Evolutionary conservation across 257 asterid genomes (phyloP), one percentile per base, ranked within the genome.

Genomic region (Euphrasia confusa): DNA sequence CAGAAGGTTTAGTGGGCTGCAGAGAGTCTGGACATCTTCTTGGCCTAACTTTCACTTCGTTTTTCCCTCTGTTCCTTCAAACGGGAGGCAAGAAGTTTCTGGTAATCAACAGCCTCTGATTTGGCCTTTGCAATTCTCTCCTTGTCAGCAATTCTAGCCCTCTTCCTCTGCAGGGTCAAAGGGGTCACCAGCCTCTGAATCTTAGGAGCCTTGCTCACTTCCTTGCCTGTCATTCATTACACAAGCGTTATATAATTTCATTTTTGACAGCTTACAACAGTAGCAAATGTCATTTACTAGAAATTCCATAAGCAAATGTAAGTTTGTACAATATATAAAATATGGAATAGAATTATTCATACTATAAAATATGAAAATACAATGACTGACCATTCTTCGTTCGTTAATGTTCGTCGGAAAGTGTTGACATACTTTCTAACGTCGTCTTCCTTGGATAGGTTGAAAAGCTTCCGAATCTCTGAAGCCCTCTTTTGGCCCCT

Each of bases 401-500:
- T 71, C 35, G 79, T 79, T 74, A 79, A 73, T 11, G 78, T 70
- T 0, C 84, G 74, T 39, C 84, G 79, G 74, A 73, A 79, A 0
- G 81, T 76, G 76, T 79, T 76, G 42, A 86, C 91, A 32, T 86
- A 86, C 72, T 86, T 86, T 68, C 89, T 69, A 1, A 86, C 95
- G 73, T 86, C 95, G 47, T 86, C 95, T 5, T 86, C 90, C 81
- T 86, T 86, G 12, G 86, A 79, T n/a, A 86, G 83, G 75, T 83
- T 86, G 74, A 86, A 83, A 32, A 86, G 87, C 80, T 86, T 86
- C 50, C 95, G 78, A 53, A 86, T 86, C 74, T 86, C 83, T 0
- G 90, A 83, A 21, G 95, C 95, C 74, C 95, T 83, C 78, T 86
- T 86, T 5, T 90, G 95, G 56, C 95, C 95, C 58, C 95, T 86